Evolutionary conservation across 2,329 filamentous ascomycete species (phyloP).

Genomic region (Myriosclerotinia duriaeana): DNA sequence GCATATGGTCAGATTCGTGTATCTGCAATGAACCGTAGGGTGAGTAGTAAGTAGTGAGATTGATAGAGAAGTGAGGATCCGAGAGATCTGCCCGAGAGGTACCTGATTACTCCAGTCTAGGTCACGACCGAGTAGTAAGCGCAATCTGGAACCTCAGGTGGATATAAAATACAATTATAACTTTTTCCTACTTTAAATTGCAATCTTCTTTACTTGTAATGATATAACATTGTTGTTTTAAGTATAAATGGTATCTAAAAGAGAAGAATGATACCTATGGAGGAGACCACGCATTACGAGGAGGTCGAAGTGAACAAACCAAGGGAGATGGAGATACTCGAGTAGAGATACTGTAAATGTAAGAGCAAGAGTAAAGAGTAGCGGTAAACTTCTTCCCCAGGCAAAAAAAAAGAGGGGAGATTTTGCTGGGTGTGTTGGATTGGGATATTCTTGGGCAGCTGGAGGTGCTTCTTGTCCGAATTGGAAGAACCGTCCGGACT

Average conservation of each 20-base stretch:
- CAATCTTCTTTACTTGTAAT: not conserved
- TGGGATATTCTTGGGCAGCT: not conserved
- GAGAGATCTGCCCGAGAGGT: conserved; percentile 6
- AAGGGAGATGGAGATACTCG: not conserved
- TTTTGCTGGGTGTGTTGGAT: not conserved
- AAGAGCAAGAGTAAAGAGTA: not conserved
- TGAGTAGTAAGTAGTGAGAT: not conserved
- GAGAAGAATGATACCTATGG: not conserved
- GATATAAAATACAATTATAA: not conserved
- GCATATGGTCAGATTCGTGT: not conserved
- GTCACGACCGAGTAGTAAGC: conserved; percentile 13
- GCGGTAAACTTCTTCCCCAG: conserved; percentile 14
- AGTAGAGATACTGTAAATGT: conserved; percentile 2
- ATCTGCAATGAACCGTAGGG: not conserved
- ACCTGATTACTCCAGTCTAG: conserved; percentile 3
- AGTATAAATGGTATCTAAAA: not conserved
- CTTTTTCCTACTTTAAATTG: not conserved
- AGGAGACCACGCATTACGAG: not conserved
- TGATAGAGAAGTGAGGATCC: conserved; percentile 3
- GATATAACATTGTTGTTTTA: not conserved
- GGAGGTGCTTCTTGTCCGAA: not conserved
- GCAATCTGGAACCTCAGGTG: conserved; percentile 4
- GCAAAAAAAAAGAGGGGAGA: not conserved
- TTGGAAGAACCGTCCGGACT: not conserved
- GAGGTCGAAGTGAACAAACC: not conserved